Evolutionary conservation across 345 rosid species (phyloP), one percentile per base, ranked within the genome.

Genomic region (Microcos paniculata): DNA sequence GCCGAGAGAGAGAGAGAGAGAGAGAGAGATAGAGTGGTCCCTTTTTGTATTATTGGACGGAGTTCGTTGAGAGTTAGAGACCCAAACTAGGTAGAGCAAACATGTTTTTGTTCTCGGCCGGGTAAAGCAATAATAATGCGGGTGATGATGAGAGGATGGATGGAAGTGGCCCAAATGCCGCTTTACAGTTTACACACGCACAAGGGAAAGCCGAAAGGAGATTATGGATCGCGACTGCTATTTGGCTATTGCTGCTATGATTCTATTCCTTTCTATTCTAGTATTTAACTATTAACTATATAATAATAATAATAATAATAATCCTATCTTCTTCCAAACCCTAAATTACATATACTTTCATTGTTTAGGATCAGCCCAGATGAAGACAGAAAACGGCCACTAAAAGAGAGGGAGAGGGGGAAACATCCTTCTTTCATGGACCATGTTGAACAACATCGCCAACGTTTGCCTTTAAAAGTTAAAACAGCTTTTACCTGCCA

Each of bases 91-190:
- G 24, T 12, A 15, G 23, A 57, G 24, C 12, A 57, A 57, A 57
- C 62, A 57, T 24, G 62, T 13, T 57, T 26, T 57, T 15, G 10
- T 23, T 56, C 5, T 21, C 59, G 28, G 26, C 12, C 12, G 28
- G 12, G 26, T 55, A 55, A 57, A 26, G 18, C 62, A 4, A 57
- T 57, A 24, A 57, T 57, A 18, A 11, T 15, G 59, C n/a, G 40
- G 38, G 6, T 57, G 62, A 3, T 57, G 12, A 55, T 24, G 4
- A 18, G 61, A 31, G 61, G 1, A 16, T 30, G 61, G 61, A 4
- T 24, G 62, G 62, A 56, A 56, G 62, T 56, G 62, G 33, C 62
- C 62, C 33, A 57, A 57, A 24, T 57, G 62, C 62, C 33, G 33
- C 62, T 21, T 21, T 24, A 4, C 62, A 57, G 33, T 21, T 21